A percentile compares a stretch with the other conserved stretches of the same genome.
These are phyloP conservation scores for Silybum marianum DNA, from an alignment of 129 eudicot species.

Conservation along the genomic window DNA sequence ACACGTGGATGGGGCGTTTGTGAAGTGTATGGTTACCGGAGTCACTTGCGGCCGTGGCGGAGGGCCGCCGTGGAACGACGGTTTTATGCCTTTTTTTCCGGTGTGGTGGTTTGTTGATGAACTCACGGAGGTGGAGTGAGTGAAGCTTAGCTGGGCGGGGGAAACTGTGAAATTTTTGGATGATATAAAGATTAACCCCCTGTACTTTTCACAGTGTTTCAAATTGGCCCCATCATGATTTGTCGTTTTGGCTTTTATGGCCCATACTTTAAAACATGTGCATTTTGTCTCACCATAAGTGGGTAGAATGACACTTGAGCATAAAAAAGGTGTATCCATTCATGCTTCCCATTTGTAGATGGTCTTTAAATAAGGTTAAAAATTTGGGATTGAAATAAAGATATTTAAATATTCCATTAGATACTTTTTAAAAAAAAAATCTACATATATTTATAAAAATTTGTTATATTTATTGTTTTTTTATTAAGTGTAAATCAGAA, in stretches of 20 bases:
- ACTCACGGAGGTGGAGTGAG: slow-evolving; percentile 20
- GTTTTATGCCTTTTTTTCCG: slow-evolving; percentile 19
- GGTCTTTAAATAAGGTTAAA: background rate
- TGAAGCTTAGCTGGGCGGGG: slow-evolving; percentile 24
- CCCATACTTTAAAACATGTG: slow-evolving; percentile 19
- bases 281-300: slow-evolving; percentile 14
- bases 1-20: slow-evolving; percentile 34
- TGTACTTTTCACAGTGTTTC: background rate
- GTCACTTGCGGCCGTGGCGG: slow-evolving; percentile 21
- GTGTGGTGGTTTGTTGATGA: slow-evolving; percentile 4
- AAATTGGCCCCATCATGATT: slow-evolving; percentile 8
- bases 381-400: background rate
- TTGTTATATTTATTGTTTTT: too few relatives aligned
- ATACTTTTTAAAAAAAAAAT: too few relatives aligned
- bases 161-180: slow-evolving; percentile 7
- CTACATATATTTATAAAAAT: too few relatives aligned
- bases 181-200: slow-evolving; percentile 17
- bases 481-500: background rate
- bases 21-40: slow-evolving; percentile 19
- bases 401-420: background rate
- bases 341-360: background rate
- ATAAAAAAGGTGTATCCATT: background rate
- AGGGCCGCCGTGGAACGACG: background rate
- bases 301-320: background rate
- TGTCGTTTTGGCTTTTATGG: background rate